phyloP scores from a whole-genome alignment of 768 basidiomycete species.

The Pulveroboletus sp. region DNA sequence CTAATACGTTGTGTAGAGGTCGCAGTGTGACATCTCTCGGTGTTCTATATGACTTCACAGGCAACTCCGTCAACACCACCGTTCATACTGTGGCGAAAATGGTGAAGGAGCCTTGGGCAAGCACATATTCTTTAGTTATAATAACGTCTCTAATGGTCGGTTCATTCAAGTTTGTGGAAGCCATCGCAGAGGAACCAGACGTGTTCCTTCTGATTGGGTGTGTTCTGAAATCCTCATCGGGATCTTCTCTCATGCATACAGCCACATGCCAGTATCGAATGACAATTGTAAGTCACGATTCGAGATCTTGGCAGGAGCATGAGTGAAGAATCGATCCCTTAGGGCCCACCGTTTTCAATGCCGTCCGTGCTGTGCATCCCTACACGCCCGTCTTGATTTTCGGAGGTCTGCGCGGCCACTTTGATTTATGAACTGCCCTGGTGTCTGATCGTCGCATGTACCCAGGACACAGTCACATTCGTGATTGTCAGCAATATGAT shows the following conservation, averaged over 20 bases:
- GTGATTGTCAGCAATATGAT: conserved; percentile 26
- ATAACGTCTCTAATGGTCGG: neutral
- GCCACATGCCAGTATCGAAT: conserved; percentile 77
- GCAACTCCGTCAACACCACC: conserved; percentile 65
- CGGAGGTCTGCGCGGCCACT: conserved; percentile 44
- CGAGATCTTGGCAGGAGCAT: neutral
- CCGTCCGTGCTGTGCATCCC: conserved; percentile 68
- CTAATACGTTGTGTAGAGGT: conserved; percentile 34
- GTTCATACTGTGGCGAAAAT: conserved; percentile 70
- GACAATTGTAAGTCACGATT: conserved; percentile 52
- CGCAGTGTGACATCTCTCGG: conserved; percentile 75
- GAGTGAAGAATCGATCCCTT: neutral
- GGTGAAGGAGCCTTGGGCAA: conserved; percentile 76
- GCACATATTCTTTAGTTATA: conserved; percentile 3
- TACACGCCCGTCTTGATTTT: conserved; percentile 79
- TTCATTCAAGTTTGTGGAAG: conserved; percentile 58
- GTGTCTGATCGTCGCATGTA: neutral
- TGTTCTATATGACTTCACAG: conserved; percentile 71
- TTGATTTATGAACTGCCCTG: neutral
- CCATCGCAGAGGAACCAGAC: conserved; percentile 77
- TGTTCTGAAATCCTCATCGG: conserved; percentile 10
- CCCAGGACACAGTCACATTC: conserved; percentile 46
- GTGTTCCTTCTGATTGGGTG: conserved; percentile 73
- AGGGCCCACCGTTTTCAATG: conserved; percentile 72
- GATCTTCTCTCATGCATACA: conserved; percentile 23